phyloP scores from a whole-genome alignment of 2,329 filamentous ascomycete species.

The Colletotrichum karsti region DNA sequence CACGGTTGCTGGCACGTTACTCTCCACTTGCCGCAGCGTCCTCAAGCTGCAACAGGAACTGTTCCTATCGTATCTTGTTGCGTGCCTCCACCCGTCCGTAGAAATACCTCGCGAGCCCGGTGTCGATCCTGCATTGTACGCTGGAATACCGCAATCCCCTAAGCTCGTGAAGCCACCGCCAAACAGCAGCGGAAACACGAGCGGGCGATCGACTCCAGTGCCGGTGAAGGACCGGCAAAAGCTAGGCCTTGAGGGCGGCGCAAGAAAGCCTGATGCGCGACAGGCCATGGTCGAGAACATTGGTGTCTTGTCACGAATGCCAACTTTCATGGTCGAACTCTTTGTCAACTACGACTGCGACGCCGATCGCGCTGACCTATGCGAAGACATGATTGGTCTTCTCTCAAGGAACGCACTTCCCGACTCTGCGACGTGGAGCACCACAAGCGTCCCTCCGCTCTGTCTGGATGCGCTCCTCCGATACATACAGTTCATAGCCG shows the following conservation, averaged over 20 bases:
- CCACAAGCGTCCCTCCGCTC: slow-evolving; percentile 93
- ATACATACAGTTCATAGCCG: slow-evolving; percentile 91
- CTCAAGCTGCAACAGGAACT: slow-evolving; percentile 97
- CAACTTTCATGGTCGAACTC: slow-evolving; percentile 92
- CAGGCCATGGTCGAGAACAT: slow-evolving; percentile 99
- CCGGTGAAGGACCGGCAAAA: slow-evolving; percentile 92
- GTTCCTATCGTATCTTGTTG: slow-evolving; percentile 92
- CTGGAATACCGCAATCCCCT: slow-evolving; percentile 90
- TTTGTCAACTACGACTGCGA: slow-evolving; percentile 99
- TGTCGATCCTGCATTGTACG: slow-evolving; percentile 91
- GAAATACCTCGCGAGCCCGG: slow-evolving; percentile 91
- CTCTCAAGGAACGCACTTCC: slow-evolving; percentile 94
- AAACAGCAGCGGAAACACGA: slow-evolving; percentile 69
- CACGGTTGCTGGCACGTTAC: slow-evolving; percentile 87
- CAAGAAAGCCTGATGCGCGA: slow-evolving; percentile 90
- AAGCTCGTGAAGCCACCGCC: slow-evolving; percentile 83
- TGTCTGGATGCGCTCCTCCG: slow-evolving; percentile 92
- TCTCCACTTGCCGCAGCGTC: slow-evolving; percentile 89
- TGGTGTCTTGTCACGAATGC: slow-evolving; percentile 89
- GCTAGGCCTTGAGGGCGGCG: slow-evolving; percentile 89
- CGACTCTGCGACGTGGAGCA: slow-evolving; percentile 98
- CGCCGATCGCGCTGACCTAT: slow-evolving; percentile 88
- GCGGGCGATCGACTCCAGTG: slow-evolving; percentile 88
- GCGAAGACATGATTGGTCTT: slow-evolving; percentile 93
- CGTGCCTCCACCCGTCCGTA: slow-evolving; percentile 91